Conservation (phyloP, 805 yeast species). For the Komagataella populi region DNA sequence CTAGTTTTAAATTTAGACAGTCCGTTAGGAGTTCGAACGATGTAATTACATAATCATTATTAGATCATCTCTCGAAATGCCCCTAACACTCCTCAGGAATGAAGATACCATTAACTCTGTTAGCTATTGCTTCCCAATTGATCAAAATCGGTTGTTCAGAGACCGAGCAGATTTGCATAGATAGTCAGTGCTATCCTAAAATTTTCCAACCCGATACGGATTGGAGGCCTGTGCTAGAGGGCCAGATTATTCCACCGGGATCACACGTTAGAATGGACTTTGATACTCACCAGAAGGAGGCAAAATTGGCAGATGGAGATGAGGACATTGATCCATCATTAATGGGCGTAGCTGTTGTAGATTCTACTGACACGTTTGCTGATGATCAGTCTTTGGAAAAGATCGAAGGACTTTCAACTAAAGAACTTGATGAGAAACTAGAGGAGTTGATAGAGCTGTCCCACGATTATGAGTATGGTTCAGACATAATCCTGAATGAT, state of each 20-base stretch:
- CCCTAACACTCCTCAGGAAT: neutral
- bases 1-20: too few species aligned
- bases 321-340: constrained; percentile 1
- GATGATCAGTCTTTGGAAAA: constrained; percentile 2
- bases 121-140: neutral
- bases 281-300: constrained; percentile 59
- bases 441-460: constrained; percentile 20
- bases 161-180: neutral
- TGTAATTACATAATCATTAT: neutral
- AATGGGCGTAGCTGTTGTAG: constrained; percentile 4
- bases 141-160: neutral
- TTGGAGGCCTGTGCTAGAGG: constrained; percentile 59
- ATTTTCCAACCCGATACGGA: constrained; percentile 48
- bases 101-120: neutral
- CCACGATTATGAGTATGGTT: constrained; percentile 55
- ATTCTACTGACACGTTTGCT: constrained; percentile 6
- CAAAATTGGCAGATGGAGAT: constrained; percentile 34
- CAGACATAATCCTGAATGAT: constrained; percentile 23
- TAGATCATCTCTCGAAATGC: neutral
- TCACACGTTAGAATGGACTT: constrained; percentile 62
- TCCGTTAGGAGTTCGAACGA: neutral
- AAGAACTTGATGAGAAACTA: neutral
- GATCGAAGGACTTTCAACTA: neutral
- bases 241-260: constrained; percentile 75
- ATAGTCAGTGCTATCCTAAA: constrained; percentile 44